A percentile compares a stretch with the other conserved stretches of the same genome.
phyloP scores from a whole-genome alignment of 2,329 filamentous ascomycete species.

The Bipolaris oryzae region DNA sequence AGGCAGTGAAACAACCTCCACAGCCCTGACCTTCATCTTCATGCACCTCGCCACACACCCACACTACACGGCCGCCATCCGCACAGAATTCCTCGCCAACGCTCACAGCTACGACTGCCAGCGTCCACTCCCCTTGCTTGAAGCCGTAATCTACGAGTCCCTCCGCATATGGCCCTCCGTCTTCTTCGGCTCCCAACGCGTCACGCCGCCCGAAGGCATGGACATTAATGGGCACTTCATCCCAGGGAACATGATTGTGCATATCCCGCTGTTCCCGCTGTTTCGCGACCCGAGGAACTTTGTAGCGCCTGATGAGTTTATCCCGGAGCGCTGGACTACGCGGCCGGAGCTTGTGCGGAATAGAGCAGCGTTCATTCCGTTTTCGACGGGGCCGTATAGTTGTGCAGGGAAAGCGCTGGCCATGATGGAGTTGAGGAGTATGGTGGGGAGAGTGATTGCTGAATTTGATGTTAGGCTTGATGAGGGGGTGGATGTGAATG shows the following conservation, averaged over 20 bases:
- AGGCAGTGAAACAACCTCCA: constrained; percentile 56
- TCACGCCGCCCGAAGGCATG: constrained; percentile 39
- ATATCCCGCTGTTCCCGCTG: constrained; percentile 26
- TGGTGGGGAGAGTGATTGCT: constrained; percentile 63
- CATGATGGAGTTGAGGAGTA: constrained; percentile 67
- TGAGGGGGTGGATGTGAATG: constrained; percentile 20
- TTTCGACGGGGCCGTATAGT: constrained; percentile 68
- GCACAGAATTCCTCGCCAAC: constrained; percentile 25
- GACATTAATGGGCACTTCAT: constrained; percentile 28
- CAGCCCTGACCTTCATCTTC: constrained; percentile 60
- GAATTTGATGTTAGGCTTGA: constrained; percentile 58
- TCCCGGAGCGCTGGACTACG: constrained; percentile 35
- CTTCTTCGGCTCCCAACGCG: constrained; percentile 33
- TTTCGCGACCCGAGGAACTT: constrained; percentile 31
- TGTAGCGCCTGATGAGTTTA: constrained; percentile 27
- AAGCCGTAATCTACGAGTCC: constrained; percentile 34
- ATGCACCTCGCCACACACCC: constrained; percentile 34
- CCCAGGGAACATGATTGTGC: constrained; percentile 36
- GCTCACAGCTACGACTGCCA: constrained; percentile 16
- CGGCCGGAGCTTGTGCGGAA: constrained; percentile 25
- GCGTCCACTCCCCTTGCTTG: constrained; percentile 22
- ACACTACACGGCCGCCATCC: constrained; percentile 23
- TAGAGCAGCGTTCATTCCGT: constrained; percentile 69
- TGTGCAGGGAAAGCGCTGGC: constrained; percentile 72
- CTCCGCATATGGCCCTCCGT: constrained; percentile 39